These are phyloP conservation scores for Pyricularia sp. DNA, from an alignment of 2,329 filamentous ascomycete genomes.

Conservation along the genomic window DNA sequence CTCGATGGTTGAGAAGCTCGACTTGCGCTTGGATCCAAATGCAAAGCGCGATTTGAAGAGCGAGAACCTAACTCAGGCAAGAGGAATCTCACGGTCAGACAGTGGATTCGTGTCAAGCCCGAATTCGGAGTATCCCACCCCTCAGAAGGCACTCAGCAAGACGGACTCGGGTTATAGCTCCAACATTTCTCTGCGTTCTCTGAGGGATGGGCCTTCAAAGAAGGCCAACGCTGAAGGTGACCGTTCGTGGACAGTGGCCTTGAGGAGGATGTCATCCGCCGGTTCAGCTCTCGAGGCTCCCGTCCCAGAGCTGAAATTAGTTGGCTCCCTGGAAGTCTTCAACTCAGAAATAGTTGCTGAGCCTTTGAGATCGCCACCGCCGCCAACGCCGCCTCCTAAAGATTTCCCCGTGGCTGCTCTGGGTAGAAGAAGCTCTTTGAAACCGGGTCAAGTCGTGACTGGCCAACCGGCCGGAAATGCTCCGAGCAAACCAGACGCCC, in stretches of 20 bases:
- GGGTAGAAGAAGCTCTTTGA: background rate
- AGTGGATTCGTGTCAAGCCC: slow-evolving; percentile 41
- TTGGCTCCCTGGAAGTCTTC: background rate
- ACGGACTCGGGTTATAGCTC: slow-evolving; percentile 55
- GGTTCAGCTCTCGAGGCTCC: background rate
- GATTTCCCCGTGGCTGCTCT: background rate
- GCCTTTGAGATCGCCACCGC: slow-evolving; percentile 15
- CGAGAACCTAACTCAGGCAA: slow-evolving; percentile 5
- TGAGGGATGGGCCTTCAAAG: slow-evolving; percentile 20
- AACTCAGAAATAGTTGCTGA: background rate
- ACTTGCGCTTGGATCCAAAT: slow-evolving; percentile 31
- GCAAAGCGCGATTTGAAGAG: slow-evolving; percentile 26
- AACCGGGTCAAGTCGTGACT: background rate
- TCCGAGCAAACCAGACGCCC: background rate
- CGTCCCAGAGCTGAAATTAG: background rate
- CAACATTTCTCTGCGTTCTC: slow-evolving; percentile 46
- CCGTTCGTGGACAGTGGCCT: background rate
- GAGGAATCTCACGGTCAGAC: slow-evolving; percentile 27
- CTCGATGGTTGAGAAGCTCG: slow-evolving; percentile 24
- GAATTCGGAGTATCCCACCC: slow-evolving; percentile 24
- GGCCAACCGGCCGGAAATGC: background rate
- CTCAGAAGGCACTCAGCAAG: slow-evolving; percentile 39
- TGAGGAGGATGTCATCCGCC: background rate
- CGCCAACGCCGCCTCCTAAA: slow-evolving; percentile 21
- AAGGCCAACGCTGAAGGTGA: background rate